Percentiles rank a stretch among this genome's conserved stretches.
phyloP scores from a whole-genome alignment of 148 eudicot species.

The Rhododendron simsii region DNA sequence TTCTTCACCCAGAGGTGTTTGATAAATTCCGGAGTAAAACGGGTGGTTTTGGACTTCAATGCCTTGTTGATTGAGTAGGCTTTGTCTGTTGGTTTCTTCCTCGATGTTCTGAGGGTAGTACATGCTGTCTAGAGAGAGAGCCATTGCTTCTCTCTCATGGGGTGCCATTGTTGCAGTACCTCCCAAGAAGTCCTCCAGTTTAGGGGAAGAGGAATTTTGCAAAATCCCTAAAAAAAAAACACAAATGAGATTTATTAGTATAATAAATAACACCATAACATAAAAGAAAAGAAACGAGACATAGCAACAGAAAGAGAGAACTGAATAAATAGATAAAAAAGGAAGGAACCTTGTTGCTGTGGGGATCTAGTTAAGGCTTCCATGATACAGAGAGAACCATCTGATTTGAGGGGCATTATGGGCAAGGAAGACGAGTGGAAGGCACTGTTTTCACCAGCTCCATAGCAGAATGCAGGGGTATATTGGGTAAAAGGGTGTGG shows the following conservation, averaged over 20 bases:
- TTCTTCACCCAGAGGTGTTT: slow-evolving; percentile 4
- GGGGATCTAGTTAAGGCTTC: slow-evolving; percentile 36
- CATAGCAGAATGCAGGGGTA: slow-evolving; percentile 36
- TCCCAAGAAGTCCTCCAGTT: slow-evolving; percentile 84
- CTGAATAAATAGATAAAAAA: neutral
- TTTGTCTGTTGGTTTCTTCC: slow-evolving; percentile 11
- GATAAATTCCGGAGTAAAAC: slow-evolving; percentile 23
- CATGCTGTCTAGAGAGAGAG: slow-evolving; percentile 53
- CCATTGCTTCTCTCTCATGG: slow-evolving; percentile 27
- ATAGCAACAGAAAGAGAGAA: neutral
- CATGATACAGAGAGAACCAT: slow-evolving; percentile 78
- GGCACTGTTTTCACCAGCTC: slow-evolving; percentile 39
- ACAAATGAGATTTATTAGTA: neutral
- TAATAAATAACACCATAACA: neutral
- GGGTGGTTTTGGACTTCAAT: slow-evolving; percentile 22
- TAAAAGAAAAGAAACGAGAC: neutral
- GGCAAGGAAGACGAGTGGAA: slow-evolving; percentile 35
- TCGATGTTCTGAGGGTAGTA: slow-evolving; percentile 36
- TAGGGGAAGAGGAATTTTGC: slow-evolving; percentile 53
- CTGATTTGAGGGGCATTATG: slow-evolving; percentile 84
- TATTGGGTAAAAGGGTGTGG: slow-evolving; percentile 18
- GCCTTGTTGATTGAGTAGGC: slow-evolving; percentile 7
- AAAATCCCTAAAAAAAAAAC: slow-evolving; percentile 45
- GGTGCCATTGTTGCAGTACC: slow-evolving; percentile 43
- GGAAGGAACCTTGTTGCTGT: slow-evolving; percentile 49